A percentile compares a stretch with the other conserved stretches of the same genome.
Evolutionary conservation across 2,329 filamentous ascomycete species (phyloP).

Genomic region (Claviceps pazoutovae): DNA sequence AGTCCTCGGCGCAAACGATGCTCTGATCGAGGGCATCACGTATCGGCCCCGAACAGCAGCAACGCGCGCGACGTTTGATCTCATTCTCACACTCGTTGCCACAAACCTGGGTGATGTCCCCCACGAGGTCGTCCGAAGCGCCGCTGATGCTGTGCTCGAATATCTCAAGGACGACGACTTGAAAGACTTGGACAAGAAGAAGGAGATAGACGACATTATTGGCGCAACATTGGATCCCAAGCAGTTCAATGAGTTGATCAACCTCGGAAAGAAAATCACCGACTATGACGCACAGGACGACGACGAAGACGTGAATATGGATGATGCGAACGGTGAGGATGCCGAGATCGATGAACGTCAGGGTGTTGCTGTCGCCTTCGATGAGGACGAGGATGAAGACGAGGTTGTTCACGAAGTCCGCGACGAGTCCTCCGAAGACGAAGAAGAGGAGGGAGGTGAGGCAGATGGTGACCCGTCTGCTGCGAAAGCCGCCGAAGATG

Average conservation of each 20-base stretch:
- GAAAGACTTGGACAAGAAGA: slow-evolving; percentile 98
- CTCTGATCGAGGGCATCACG: slow-evolving; percentile 77
- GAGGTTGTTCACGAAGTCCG: slow-evolving; percentile 72
- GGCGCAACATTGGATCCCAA: slow-evolving; percentile 72
- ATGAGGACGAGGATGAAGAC: slow-evolving; percentile 75
- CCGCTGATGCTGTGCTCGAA: slow-evolving; percentile 82
- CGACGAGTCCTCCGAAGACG: slow-evolving; percentile 73
- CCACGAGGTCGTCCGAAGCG: slow-evolving; percentile 81
- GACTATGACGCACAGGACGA: slow-evolving; percentile 96
- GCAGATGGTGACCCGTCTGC: slow-evolving; percentile 24
- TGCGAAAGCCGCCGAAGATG: slow-evolving; percentile 23
- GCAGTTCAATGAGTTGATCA: slow-evolving; percentile 93
- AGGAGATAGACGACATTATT: slow-evolving; percentile 85
- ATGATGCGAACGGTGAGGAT: slow-evolving; percentile 46
- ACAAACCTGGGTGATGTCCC: slow-evolving; percentile 84
- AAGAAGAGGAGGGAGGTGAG: slow-evolving; percentile 44
- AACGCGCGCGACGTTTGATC: slow-evolving; percentile 83
- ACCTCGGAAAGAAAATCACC: slow-evolving; percentile 95
- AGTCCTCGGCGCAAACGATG: slow-evolving; percentile 71
- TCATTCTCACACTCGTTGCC: slow-evolving; percentile 84
- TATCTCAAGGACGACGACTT: slow-evolving; percentile 87
- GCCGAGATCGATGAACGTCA: slow-evolving; percentile 85
- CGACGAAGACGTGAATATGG: slow-evolving; percentile 72
- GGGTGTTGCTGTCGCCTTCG: slow-evolving; percentile 94
- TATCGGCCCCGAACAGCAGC: slow-evolving; percentile 86